phyloP scores from a whole-genome alignment of 2,329 filamentous ascomycete genomes.

The Trichoderma sp. region DNA sequence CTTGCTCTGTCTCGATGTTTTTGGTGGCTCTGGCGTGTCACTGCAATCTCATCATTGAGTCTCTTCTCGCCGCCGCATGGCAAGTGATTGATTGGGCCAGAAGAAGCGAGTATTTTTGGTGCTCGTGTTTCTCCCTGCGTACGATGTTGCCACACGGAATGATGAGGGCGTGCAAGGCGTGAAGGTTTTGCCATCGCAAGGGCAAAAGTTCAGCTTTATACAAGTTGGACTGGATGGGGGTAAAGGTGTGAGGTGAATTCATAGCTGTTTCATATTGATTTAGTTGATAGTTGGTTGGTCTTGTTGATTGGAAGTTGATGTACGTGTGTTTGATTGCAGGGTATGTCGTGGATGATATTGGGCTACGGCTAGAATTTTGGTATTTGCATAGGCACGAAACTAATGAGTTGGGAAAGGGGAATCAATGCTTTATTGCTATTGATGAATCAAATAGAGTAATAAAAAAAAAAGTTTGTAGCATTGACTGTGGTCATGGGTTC shows the following conservation, averaged over 20 bases:
- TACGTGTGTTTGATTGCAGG: not conserved
- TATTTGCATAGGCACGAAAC: not conserved
- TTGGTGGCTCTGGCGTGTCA: not conserved
- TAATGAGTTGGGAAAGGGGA: not conserved
- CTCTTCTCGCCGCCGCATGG: constrained; percentile 2
- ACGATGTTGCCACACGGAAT: constrained; percentile 5
- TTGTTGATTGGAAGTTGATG: not conserved
- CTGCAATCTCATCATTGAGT: not conserved
- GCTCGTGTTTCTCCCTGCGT: not conserved
- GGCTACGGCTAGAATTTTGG: not conserved
- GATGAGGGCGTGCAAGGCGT: not conserved
- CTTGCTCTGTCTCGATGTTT: not conserved
- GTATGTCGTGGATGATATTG: not conserved
- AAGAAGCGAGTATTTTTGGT: not conserved
- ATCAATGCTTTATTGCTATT: not conserved
- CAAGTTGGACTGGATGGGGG: not conserved
- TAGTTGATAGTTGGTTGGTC: not conserved
- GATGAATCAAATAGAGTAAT: not conserved
- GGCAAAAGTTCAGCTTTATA: not conserved
- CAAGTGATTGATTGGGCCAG: not conserved
- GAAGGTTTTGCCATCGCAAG: not conserved
- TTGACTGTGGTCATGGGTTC: not conserved
- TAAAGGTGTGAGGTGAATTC: not conserved
- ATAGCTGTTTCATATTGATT: not conserved
- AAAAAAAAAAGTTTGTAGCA: not conserved